Base-by-base conservation (phyloP, 306 rosid species). In the Quercus aquifolioides region DNA sequence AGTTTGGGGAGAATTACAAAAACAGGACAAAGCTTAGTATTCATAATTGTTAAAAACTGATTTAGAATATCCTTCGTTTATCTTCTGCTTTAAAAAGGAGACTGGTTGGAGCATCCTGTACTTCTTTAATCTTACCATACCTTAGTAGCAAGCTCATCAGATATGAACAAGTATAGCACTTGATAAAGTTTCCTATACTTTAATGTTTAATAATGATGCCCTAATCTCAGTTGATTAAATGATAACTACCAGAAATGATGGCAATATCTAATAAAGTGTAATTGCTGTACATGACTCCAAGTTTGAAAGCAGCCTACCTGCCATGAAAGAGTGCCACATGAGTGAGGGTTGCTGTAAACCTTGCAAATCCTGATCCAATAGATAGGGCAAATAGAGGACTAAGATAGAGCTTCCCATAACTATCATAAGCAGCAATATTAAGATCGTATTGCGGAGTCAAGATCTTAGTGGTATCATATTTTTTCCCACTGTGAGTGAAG, bases 361-460 rank as follows among this genome's bases (percentile, higher is more conserved):
- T 90, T 30, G 97, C 97, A 54, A 95, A 95, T 62, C 99, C 99
- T 21, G 99, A 95, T 20, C 94, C 99, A 19, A 95, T 92, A 55
- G 99, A 95, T 69, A 95, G 85, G 4, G 99, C 99, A n/a, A 95
- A 95, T 17, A 95, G 92, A 46, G 99, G 99, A 79, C 98, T 92
- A n/a, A 95, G 98, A 89, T 90, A 95, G 63, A 95, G 89, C 89
- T 95, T 95, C 76, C 98, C 84, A 57, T 95, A 95, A 25, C 79
- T 88, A 82, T 95, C 63, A 86, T 95, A 95, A 68, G 97, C 97
- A 73, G 79, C 79, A 55, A 92, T 8, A 21, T 95, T 78, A 4
- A 95, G 99, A 18, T 95, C 96, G 67, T 54, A 90, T 15, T 93
- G 77, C 4, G 87, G 83, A 8, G 96, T 91, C 85, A 92, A 85